Evolutionary conservation across 139 green algal genomes (phyloP), one percentile per base, ranked within the genome.

Genomic region (Coelastrella sp.): DNA sequence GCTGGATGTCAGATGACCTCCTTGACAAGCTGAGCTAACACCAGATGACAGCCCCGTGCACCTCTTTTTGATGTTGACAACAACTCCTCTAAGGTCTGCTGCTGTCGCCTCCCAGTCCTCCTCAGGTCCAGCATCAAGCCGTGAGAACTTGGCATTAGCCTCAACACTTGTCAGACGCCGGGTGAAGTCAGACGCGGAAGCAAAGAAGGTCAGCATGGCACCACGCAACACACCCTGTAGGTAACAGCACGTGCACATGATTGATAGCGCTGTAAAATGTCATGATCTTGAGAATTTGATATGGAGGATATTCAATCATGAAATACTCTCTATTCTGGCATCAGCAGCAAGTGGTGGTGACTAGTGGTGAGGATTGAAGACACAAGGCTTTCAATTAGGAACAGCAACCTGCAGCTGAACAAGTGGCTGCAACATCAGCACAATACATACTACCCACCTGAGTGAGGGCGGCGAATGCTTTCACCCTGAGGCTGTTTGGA

Each of bases 131-230:
- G 85, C 68, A 90, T 85, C 91, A 70, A 60, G 94, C 93, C 9
- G 91, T 22, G 88, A 94, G 84, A 99, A 98, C 93, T 99, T 99
- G 73, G 90, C 91, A 88, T 99, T 99, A 90, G 97, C 97, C 14
- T 91, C 90, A 22, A 98, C 93, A 70, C 89, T 94, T 14, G 93
- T 96, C 57, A 99, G 93, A 12, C 97, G 92, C n/a, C 96, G 94
- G 14, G 96, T 98, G 96, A 99, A 99, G 93, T 98, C 96, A 11
- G 95, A 96, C 20, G 95, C 96, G 17, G 92, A 93, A 0, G 95
- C 94, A 85, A 94, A 98, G 91, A 98, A 99, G 35, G 94, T 92
- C 35, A 99, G 90, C 94, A 99, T 94, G 49, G 93, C 61, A 15
- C 91, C 92, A 57, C 90, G 93, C 76, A 98, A 90, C 19, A 95